Evolutionary conservation across 768 basidiomycete species (phyloP).

Genomic region (Suillus americanus): DNA sequence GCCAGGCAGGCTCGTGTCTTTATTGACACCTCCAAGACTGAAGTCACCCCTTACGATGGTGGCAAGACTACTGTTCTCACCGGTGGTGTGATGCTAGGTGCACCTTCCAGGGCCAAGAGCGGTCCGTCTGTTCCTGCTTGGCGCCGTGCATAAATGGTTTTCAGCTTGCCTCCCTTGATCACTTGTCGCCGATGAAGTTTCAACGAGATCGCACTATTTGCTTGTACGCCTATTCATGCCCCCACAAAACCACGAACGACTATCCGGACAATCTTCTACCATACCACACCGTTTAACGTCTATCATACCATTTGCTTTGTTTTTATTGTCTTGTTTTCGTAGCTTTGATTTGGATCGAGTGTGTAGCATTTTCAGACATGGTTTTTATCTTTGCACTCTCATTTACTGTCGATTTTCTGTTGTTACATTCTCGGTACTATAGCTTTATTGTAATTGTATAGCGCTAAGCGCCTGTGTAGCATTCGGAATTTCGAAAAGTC

Average conservation of each 20-base stretch:
- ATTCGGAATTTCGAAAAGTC: neutral
- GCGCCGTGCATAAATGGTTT: conserved; percentile 50
- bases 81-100: conserved; percentile 85
- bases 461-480: neutral
- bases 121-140: conserved; percentile 34
- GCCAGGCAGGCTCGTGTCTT: conserved; percentile 70
- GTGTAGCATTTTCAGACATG: conserved; percentile 26
- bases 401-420: conserved; percentile 19
- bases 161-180: neutral
- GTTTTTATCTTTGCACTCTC: conserved; percentile 11
- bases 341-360: conserved; percentile 22
- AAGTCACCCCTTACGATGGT: conserved; percentile 83
- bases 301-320: conserved; percentile 27
- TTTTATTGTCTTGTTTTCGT: conserved; percentile 23
- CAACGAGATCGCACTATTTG: conserved; percentile 11
- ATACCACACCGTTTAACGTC: conserved; percentile 34
- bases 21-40: conserved; percentile 71
- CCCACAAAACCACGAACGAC: conserved; percentile 24
- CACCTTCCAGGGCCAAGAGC: conserved; percentile 34
- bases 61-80: conserved; percentile 88
- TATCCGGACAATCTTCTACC: conserved; percentile 29
- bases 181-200: neutral
- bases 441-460: conserved; percentile 31
- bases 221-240: conserved; percentile 24
- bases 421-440: conserved; percentile 21